Conservation (phyloP, 768 basidiomycete genomes). For the Melanogaster broomeanus region DNA sequence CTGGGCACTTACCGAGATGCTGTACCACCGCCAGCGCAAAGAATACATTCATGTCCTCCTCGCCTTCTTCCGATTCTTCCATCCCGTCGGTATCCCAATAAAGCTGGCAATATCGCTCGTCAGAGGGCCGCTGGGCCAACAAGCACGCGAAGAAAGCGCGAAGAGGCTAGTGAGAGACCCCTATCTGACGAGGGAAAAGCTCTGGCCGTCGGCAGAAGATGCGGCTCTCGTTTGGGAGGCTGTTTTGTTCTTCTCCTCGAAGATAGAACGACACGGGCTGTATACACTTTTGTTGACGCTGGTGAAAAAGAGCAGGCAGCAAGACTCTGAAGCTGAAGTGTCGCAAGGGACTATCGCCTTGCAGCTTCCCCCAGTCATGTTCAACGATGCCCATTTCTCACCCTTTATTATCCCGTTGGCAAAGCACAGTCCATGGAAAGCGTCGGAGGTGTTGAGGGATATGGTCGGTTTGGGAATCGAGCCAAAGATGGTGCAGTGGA, state of each 20-base stretch:
- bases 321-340: neutral
- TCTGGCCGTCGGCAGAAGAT: conserved; percentile 37
- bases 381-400: conserved; percentile 47
- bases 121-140: conserved; percentile 10
- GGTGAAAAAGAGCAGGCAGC: conserved; percentile 9
- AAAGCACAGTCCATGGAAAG: conserved; percentile 27
- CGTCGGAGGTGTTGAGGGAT: conserved; percentile 47
- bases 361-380: conserved; percentile 26
- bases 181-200: conserved; percentile 9
- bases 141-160: neutral
- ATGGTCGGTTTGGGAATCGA: conserved; percentile 49
- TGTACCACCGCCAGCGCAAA: conserved; percentile 22
- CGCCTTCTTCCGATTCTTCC: conserved; percentile 54
- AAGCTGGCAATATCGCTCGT: conserved; percentile 22
- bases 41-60: conserved; percentile 28
- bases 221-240: conserved; percentile 39
- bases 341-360: conserved; percentile 12
- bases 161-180: neutral
- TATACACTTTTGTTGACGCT: conserved; percentile 46
- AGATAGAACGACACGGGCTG: conserved; percentile 33
- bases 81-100: conserved; percentile 51
- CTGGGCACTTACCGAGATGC: conserved; percentile 33
- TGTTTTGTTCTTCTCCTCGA: conserved; percentile 21
- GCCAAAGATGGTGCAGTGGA: conserved; percentile 50
- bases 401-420: conserved; percentile 52